Evolutionary conservation across 2,329 filamentous ascomycete genomes (phyloP).

Genomic region (Pseudogymnoascus sp.): DNA sequence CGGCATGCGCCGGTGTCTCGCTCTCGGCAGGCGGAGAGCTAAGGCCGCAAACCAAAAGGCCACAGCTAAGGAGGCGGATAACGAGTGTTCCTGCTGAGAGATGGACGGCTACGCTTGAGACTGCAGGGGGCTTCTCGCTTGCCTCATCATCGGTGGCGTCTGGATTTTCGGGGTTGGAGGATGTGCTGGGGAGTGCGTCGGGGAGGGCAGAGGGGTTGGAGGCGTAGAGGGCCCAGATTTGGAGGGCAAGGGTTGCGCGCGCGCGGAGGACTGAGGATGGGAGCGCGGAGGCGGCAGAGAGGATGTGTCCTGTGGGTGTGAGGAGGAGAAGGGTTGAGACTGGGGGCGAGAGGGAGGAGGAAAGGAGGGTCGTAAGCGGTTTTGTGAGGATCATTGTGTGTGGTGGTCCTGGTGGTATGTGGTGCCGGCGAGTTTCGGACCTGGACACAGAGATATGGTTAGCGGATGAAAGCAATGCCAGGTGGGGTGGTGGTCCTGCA

Average conservation of each 20-base stretch:
- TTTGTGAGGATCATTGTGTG: slow-evolving; percentile 50
- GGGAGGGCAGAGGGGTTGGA: slow-evolving; percentile 35
- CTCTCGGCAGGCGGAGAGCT: slow-evolving; percentile 33
- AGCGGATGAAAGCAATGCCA: slow-evolving; percentile 18
- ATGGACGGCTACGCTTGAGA: slow-evolving; percentile 39
- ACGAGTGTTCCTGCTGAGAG: slow-evolving; percentile 48
- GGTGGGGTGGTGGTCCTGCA: background rate
- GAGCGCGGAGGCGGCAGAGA: slow-evolving; percentile 51
- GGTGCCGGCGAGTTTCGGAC: slow-evolving; percentile 11
- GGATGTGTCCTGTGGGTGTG: slow-evolving; percentile 53
- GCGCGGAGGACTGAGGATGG: slow-evolving; percentile 51
- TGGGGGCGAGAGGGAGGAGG: slow-evolving; percentile 44
- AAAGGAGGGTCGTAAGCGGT: slow-evolving; percentile 54
- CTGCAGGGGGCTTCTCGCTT: slow-evolving; percentile 19
- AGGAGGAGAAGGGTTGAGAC: slow-evolving; percentile 54
- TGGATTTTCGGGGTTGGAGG: slow-evolving; percentile 14
- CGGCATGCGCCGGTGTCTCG: background rate
- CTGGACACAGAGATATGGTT: slow-evolving; percentile 9
- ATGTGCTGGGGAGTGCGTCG: slow-evolving; percentile 33
- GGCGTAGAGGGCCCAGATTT: slow-evolving; percentile 52
- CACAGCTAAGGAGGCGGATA: slow-evolving; percentile 49
- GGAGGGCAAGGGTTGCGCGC: slow-evolving; percentile 56
- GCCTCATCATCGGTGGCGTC: slow-evolving; percentile 22
- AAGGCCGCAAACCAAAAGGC: slow-evolving; percentile 54
- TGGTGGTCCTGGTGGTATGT: slow-evolving; percentile 19